Evolutionary conservation across 495 filamentous ascomycete species (phyloP).

Genomic region (Rostrohypoxylon terebratum): DNA sequence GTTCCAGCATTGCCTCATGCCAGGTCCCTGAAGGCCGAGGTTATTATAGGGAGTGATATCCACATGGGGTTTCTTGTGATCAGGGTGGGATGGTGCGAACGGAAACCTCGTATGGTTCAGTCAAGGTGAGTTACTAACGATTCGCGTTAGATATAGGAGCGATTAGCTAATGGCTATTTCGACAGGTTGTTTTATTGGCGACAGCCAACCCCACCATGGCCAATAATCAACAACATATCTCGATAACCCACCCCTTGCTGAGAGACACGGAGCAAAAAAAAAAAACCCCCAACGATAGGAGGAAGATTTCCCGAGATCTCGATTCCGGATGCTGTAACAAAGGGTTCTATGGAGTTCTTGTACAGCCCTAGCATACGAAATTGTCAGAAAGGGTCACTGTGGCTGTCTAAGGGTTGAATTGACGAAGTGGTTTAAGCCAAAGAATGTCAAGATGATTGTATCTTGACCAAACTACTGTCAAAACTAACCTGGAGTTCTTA

Average conservation of each 20-base stretch:
- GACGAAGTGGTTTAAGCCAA: background rate
- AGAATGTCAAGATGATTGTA: background rate
- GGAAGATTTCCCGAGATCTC: background rate
- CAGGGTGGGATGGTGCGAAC: slow-evolving; percentile 8
- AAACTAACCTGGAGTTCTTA: background rate
- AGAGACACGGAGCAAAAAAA: background rate
- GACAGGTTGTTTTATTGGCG: background rate
- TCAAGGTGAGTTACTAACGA: background rate
- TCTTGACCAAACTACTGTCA: background rate
- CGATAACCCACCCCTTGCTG: background rate
- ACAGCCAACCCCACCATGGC: background rate
- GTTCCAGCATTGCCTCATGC: background rate
- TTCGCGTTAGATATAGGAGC: no score
- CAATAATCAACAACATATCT: background rate
- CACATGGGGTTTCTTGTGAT: slow-evolving; percentile 1
- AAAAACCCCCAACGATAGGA: background rate
- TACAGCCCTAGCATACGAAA: background rate
- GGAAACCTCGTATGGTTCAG: background rate
- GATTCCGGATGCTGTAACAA: background rate
- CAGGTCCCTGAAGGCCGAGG: background rate
- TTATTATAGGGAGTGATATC: background rate
- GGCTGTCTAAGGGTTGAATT: background rate
- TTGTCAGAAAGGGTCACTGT: background rate
- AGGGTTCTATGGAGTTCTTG: background rate
- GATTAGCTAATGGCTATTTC: background rate